phyloP scores from a whole-genome alignment of 2,329 filamentous ascomycete species.

The Cladosporium sp. region DNA sequence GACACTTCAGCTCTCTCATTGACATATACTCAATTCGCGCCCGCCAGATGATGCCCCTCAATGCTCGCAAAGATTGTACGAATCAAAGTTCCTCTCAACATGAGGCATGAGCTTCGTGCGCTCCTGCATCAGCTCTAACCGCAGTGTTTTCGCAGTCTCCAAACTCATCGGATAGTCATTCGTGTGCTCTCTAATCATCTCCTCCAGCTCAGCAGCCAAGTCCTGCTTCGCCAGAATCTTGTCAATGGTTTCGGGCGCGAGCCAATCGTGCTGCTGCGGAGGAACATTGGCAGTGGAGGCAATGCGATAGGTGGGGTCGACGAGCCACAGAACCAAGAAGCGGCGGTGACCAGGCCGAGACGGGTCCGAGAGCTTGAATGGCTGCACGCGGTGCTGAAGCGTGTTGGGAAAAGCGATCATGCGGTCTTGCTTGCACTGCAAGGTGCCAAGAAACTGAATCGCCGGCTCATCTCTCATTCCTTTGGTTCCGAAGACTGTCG shows the following conservation, averaged over 20 bases:
- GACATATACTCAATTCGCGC: too few relatives aligned
- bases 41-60: conserved; percentile 3
- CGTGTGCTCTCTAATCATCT: conserved; percentile 21
- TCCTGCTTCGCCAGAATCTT: conserved; percentile 15
- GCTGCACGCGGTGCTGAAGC: conserved; percentile 46
- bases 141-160: conserved; percentile 23
- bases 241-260: conserved; percentile 16
- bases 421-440: conserved; percentile 43
- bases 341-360: conserved; percentile 50
- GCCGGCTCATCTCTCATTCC: conserved; percentile 18
- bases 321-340: conserved; percentile 53
- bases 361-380: conserved; percentile 46
- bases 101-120: conserved; percentile 17
- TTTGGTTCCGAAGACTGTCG: conserved; percentile 26
- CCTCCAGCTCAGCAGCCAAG: conserved; percentile 25
- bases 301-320: conserved; percentile 50
- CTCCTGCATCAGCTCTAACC: conserved; percentile 29
- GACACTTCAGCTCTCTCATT: too few relatives aligned
- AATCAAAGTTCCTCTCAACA: conserved; percentile 10
- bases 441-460: conserved; percentile 43
- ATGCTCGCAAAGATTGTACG: conserved; percentile 28
- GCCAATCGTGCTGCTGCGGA: conserved; percentile 46
- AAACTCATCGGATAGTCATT: conserved; percentile 25
- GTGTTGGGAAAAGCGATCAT: conserved; percentile 52
- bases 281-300: conserved; percentile 48